Evolutionary conservation across 805 yeast species (phyloP).

Genomic region (Wickerhamomyces chambardii): DNA sequence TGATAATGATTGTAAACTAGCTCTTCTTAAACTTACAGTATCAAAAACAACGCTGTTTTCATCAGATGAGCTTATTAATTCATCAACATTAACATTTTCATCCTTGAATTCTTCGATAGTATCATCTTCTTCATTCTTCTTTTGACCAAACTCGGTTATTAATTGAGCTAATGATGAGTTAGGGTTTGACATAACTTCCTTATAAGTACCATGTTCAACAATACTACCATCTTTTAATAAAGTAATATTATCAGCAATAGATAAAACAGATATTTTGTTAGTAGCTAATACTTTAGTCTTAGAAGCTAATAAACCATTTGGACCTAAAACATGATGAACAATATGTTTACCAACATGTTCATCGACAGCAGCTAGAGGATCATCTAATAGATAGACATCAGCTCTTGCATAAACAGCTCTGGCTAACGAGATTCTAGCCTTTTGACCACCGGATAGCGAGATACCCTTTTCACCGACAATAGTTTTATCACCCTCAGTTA

Average conservation of each 20-base stretch:
- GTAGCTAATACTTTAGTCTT: slow-evolving; percentile 81
- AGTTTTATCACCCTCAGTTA: slow-evolving; percentile 46
- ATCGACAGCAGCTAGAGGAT: slow-evolving; percentile 64
- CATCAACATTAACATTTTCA: slow-evolving; percentile 18
- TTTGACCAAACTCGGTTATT: slow-evolving; percentile 55
- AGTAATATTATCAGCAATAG: slow-evolving; percentile 62
- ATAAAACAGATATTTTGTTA: slow-evolving; percentile 74
- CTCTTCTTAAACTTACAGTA: slow-evolving; percentile 43
- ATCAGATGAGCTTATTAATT: slow-evolving; percentile 17
- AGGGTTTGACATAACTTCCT: slow-evolving; percentile 35
- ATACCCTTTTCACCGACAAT: slow-evolving; percentile 50
- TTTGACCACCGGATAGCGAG: slow-evolving; percentile 54
- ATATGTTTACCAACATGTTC: slow-evolving; percentile 68
- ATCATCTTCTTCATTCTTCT: slow-evolving; percentile 19
- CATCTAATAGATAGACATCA: slow-evolving; percentile 55
- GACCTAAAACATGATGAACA: slow-evolving; percentile 75
- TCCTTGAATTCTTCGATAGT: slow-evolving; percentile 6
- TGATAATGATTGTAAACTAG: slow-evolving; percentile 45
- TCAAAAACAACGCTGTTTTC: slow-evolving; percentile 20
- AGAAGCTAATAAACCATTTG: slow-evolving; percentile 63
- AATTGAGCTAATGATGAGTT: slow-evolving; percentile 43
- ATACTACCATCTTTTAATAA: slow-evolving; percentile 64
- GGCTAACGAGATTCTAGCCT: slow-evolving; percentile 55
- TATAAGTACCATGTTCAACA: slow-evolving; percentile 56
- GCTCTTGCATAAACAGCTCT: slow-evolving; percentile 59